Percentiles rank a stretch among this genome's conserved stretches.
phyloP scores from a whole-genome alignment of 2,329 filamentous ascomycete genomes.

The Diplodia corticola region DNA sequence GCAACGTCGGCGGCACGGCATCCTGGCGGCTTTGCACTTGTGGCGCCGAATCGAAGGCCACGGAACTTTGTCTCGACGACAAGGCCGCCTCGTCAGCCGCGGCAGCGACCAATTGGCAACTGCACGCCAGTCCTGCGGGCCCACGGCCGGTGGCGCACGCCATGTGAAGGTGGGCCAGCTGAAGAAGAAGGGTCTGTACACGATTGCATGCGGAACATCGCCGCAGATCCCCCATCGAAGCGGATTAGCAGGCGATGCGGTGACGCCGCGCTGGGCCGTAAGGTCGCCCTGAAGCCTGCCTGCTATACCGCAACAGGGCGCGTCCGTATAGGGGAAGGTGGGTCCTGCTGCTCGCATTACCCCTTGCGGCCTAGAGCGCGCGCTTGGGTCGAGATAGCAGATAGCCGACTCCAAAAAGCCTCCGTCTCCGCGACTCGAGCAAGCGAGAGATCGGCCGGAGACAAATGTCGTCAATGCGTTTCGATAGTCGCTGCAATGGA shows the following conservation, averaged over 20 bases:
- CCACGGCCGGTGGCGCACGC: neutral
- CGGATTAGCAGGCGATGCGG: neutral
- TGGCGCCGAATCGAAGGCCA: constrained; percentile 5
- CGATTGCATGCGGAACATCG: neutral
- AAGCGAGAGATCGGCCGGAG: constrained; percentile 8
- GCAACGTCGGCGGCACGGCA: neutral
- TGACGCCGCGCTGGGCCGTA: constrained; percentile 1
- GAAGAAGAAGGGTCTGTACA: neutral
- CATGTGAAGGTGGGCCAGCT: constrained; percentile 5
- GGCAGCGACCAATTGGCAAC: neutral
- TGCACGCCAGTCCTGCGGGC: neutral
- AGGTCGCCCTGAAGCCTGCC: neutral
- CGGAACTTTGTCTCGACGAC: constrained; percentile 21
- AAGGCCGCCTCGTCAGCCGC: neutral
- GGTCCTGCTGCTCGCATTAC: neutral
- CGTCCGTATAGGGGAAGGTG: neutral
- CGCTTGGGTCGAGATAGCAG: neutral
- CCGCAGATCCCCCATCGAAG: neutral
- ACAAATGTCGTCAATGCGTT: constrained; percentile 8
- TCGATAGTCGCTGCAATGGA: constrained; percentile 16
- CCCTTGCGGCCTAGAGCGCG: neutral
- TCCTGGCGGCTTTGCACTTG: neutral
- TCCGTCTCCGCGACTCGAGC: neutral
- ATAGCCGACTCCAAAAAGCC: neutral
- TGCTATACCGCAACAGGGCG: neutral